Percentiles rank a stretch among this genome's conserved stretches.
phyloP scores from a whole-genome alignment of 2,329 filamentous ascomycete species.

The Colletotrichum orbiculare region DNA sequence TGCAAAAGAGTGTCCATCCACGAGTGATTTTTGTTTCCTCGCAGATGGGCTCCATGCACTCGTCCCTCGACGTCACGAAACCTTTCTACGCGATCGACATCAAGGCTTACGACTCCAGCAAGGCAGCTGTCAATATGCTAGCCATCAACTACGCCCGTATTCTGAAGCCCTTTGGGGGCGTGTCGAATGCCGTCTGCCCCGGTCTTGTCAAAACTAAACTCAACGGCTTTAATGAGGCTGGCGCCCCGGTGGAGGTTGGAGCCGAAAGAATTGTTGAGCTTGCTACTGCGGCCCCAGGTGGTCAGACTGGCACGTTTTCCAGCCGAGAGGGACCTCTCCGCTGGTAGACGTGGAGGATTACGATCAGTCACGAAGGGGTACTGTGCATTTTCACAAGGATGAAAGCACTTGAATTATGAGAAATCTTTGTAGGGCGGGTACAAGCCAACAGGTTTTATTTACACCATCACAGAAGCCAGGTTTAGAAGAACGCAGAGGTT shows the following conservation, averaged over 20 bases:
- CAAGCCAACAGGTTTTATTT: background rate
- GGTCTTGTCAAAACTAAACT: constrained; percentile 49
- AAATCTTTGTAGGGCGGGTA: background rate
- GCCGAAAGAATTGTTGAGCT: constrained; percentile 45
- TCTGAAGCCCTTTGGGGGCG: constrained; percentile 44
- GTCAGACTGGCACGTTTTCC: constrained; percentile 44
- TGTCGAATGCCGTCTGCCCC: constrained; percentile 51
- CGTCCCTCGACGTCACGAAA: constrained; percentile 42
- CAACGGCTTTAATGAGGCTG: constrained; percentile 35
- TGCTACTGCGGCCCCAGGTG: constrained; percentile 44
- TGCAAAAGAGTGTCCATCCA: constrained; percentile 39
- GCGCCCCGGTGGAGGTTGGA: constrained; percentile 41
- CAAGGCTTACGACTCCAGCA: constrained; percentile 52
- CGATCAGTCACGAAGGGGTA: no score
- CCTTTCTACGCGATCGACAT: constrained; percentile 43
- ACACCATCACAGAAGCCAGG: constrained; percentile 9
- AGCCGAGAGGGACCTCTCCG: constrained; percentile 40
- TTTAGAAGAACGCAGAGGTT: constrained; percentile 30
- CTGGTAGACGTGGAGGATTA: constrained; percentile 25
- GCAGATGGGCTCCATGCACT: constrained; percentile 47
- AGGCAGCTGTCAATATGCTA: constrained; percentile 56
- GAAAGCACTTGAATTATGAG: no score
- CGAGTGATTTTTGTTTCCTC: constrained; percentile 53
- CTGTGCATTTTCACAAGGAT: no score
- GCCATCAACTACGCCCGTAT: constrained; percentile 46